Evolutionary conservation across 2,329 filamentous ascomycete species (phyloP).

Genomic region (Ceratocystis destructans): DNA sequence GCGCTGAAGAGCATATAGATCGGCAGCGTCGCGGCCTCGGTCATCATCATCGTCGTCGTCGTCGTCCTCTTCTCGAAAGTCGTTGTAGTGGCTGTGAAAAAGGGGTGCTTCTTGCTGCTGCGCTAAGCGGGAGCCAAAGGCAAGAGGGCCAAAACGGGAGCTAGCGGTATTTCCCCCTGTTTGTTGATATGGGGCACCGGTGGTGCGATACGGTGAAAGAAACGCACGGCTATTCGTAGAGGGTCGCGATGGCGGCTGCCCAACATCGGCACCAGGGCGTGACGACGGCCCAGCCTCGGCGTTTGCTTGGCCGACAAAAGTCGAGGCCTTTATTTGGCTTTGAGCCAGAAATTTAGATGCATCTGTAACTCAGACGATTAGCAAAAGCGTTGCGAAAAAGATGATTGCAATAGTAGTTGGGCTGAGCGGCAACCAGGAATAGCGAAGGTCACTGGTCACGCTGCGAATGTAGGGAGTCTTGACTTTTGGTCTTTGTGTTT

Average conservation of each 20-base stretch:
- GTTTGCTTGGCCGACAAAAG: slow-evolving; percentile 46
- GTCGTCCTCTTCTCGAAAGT: slow-evolving; percentile 85
- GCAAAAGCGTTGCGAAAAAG: not conserved
- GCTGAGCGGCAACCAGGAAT: not conserved
- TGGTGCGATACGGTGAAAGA: slow-evolving; percentile 31
- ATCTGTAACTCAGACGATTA: slow-evolving; percentile 42
- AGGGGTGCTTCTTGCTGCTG: slow-evolving; percentile 67
- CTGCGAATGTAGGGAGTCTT: slow-evolving; percentile 4
- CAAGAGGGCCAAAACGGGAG: slow-evolving; percentile 57
- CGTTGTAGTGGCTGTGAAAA: slow-evolving; percentile 85
- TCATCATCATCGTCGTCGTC: slow-evolving; percentile 88
- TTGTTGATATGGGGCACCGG: slow-evolving; percentile 70
- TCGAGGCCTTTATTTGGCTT: slow-evolving; percentile 80
- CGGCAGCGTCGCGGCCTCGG: slow-evolving; percentile 80
- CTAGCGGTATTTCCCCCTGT: slow-evolving; percentile 34
- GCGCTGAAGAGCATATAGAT: slow-evolving; percentile 79
- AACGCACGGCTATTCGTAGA: slow-evolving; percentile 30
- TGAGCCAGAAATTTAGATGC: slow-evolving; percentile 92
- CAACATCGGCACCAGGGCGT: slow-evolving; percentile 25
- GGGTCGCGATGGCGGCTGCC: slow-evolving; percentile 2
- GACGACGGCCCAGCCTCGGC: slow-evolving; percentile 28
- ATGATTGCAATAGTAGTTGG: not conserved
- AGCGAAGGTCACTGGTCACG: slow-evolving; percentile 15
- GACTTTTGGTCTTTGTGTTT: not conserved
- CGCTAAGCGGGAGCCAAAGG: slow-evolving; percentile 64